These are phyloP conservation scores for Cryptosporidium viatorum DNA, from an alignment of 169 alveolate genomes.

Conservation along the genomic window DNA sequence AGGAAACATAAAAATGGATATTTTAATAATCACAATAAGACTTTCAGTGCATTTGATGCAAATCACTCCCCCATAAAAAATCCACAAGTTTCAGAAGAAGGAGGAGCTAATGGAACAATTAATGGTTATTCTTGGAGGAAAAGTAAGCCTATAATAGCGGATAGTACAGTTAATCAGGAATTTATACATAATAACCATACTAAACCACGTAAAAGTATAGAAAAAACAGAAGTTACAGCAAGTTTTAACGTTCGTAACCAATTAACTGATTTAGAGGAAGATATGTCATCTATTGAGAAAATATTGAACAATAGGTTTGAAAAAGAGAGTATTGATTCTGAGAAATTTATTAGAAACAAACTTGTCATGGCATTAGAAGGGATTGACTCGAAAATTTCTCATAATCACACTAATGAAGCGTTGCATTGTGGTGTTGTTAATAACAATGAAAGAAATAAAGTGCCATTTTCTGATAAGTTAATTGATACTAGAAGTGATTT, in stretches of 20 bases:
- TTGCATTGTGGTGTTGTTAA: background rate
- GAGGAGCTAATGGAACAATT: background rate
- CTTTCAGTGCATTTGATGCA: background rate
- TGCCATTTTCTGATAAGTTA: background rate
- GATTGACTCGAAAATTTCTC: background rate
- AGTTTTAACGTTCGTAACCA: background rate
- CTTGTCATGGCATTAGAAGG: constrained; percentile 30
- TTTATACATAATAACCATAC: background rate
- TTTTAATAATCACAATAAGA: background rate
- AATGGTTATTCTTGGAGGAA: background rate
- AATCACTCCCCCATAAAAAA: background rate
- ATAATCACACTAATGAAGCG: background rate
- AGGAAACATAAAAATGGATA: background rate
- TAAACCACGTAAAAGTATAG: background rate
- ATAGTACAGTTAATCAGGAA: background rate
- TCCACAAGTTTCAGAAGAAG: background rate
- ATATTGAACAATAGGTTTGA: constrained; percentile 12
- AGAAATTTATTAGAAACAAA: constrained; percentile 21
- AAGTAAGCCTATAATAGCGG: background rate
- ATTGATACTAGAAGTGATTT: background rate
- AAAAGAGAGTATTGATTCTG: constrained; percentile 15
- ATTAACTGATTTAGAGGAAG: constrained; percentile 7
- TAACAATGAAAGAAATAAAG: too few species aligned
- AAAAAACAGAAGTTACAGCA: background rate
- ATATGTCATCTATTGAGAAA: constrained; percentile 29